Conservation (phyloP, 306 rosid genomes). For the Rosa multiflora region DNA sequence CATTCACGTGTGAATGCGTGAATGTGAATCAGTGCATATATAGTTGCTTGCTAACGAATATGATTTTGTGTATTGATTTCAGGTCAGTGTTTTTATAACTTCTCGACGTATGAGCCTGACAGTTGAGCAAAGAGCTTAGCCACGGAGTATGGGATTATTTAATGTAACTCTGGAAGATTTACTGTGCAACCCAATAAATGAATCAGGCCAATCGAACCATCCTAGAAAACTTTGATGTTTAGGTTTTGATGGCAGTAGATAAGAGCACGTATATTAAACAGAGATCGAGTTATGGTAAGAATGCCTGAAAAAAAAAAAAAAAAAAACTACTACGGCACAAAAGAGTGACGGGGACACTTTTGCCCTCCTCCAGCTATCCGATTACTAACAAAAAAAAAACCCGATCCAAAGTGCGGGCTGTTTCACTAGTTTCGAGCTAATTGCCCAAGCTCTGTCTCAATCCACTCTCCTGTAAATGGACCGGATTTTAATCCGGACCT, state of each 20-base stretch:
- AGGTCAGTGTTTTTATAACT: constrained; percentile 77
- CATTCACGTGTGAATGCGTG: background rate
- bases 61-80: constrained; percentile 29
- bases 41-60: constrained; percentile 13
- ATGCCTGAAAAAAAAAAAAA: too few relatives aligned
- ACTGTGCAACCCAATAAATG: constrained; percentile 25
- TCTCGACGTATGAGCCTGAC: constrained; percentile 61
- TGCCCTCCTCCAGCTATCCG: too few relatives aligned
- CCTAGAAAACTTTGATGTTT: constrained; percentile 25
- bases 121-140: constrained; percentile 85
- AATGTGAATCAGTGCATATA: background rate
- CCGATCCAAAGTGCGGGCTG: too few relatives aligned
- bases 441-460: too few relatives aligned
- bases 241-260: constrained; percentile 43
- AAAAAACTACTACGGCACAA: too few relatives aligned
- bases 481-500: too few relatives aligned
- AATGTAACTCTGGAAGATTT: constrained; percentile 37
- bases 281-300: too few relatives aligned
- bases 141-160: constrained; percentile 22
- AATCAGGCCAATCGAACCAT: constrained; percentile 25
- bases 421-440: too few relatives aligned
- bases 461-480: too few relatives aligned
- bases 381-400: too few relatives aligned
- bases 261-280: constrained; percentile 33
- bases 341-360: too few relatives aligned